Evolutionary conservation across 2,329 filamentous ascomycete genomes (phyloP), one percentile per base, ranked within the genome.

Genomic region (Aspergillus candidus): DNA sequence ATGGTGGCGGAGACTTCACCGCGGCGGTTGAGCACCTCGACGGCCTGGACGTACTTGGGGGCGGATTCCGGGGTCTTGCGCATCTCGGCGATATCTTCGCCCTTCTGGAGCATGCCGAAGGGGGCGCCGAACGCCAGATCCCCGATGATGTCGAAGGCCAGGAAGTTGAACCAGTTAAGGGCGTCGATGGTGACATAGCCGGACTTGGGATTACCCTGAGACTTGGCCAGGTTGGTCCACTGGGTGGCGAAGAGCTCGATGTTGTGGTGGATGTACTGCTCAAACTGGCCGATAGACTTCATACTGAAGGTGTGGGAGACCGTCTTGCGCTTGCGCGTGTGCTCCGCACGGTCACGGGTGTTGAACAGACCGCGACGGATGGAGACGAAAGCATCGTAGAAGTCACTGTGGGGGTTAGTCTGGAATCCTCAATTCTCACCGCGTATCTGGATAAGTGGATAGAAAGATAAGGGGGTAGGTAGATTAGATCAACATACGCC

Each of bases 341-440:
- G 89, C 59, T 95, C 87, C 0, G 74, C 73, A 38, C 90, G 79
- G 68, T 90, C 81, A 29, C 90, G 77, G 0, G 89, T 94, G 67
- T 94, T 95, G 79, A 95, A 96, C 11, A 96, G 75, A 14, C 88
- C 88, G 11, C 87, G 80, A 40, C 78, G 79, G 59, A 94, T 94
- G 11, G 86, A 90, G 43, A 95, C 88, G 57, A 95, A 95, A 39
- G 87, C 86, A 58, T 94, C 88, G 57, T 95, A 95, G 69, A 90
- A 95, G 2, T 91, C 83, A 34, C 84, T 88, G 46, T 5, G 29
- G 3, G 2, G 2, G 11, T 2, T 10, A 4, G 31, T 48, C 37
- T 42, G 8, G 4, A 15, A 17, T 43, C 14, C 31, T 6, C 38
- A 6, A 37, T 11, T 46, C 3, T 2, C 32, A 40, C 12, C 31